Evolutionary conservation across 768 basidiomycete genomes (phyloP).

Genomic region (Galerina marginata): DNA sequence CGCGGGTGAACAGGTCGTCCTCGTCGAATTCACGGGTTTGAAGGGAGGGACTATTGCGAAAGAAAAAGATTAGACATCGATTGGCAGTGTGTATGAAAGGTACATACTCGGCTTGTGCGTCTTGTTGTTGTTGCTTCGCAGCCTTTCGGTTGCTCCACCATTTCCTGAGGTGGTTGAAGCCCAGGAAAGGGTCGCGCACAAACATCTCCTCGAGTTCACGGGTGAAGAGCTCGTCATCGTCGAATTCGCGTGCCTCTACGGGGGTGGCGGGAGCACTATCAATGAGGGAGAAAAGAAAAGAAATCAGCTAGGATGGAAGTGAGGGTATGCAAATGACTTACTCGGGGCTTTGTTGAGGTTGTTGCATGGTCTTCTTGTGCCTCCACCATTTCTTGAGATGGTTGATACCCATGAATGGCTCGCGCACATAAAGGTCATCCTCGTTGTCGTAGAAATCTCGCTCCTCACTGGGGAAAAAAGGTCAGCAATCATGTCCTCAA

Average conservation of each 20-base stretch:
- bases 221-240: conserved; percentile 4
- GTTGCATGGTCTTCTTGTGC: too few species aligned
- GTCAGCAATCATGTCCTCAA: not conserved
- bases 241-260: conserved; percentile 10
- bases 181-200: conserved; percentile 16
- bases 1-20: not conserved
- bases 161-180: conserved; percentile 6
- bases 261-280: too few species aligned
- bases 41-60: not conserved
- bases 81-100: not conserved
- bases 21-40: not conserved
- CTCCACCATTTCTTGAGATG: too few species aligned
- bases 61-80: too few species aligned
- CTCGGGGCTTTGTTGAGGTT: too few species aligned
- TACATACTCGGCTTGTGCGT: not conserved
- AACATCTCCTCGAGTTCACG: conserved; percentile 12
- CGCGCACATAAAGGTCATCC: too few species aligned
- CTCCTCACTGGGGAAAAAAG: not conserved
- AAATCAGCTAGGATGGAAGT: too few species aligned
- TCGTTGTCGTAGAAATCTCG: too few species aligned
- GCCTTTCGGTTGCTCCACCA: not conserved
- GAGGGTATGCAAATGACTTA: too few species aligned
- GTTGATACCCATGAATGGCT: too few species aligned
- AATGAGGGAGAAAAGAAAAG: too few species aligned
- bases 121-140: not conserved